Evolutionary conservation across 108 stramenopile species (phyloP).

Genomic region (Mayamaea pseudoterrestris): DNA sequence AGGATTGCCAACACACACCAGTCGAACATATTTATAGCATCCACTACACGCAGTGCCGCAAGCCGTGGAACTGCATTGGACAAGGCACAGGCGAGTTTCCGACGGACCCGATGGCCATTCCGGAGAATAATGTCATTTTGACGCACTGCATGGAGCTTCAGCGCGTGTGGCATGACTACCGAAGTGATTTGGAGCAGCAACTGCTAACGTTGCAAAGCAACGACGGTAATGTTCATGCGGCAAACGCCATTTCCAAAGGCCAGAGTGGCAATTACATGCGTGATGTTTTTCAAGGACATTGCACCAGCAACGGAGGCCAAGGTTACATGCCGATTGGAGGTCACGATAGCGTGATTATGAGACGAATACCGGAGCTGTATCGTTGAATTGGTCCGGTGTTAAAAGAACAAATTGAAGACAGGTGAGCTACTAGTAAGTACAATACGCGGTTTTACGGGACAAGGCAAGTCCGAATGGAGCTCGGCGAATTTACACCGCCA

Average conservation of each 20-base stretch:
- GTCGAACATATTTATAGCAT: slow-evolving; percentile 24
- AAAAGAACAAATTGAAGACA: too few species aligned
- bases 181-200: slow-evolving; percentile 36
- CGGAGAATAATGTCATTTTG: slow-evolving; percentile 18
- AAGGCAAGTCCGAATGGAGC: too few species aligned
- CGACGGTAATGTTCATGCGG: slow-evolving; percentile 2
- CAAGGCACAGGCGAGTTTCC: neutral
- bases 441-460: too few species aligned
- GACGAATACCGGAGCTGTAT: slow-evolving; percentile 18
- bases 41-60: slow-evolving; percentile 53
- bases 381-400: too few species aligned
- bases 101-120: slow-evolving; percentile 15
- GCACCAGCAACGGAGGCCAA: slow-evolving; percentile 17
- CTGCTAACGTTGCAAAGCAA: slow-evolving; percentile 19
- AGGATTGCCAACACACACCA: slow-evolving; percentile 37
- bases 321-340: slow-evolving; percentile 26
- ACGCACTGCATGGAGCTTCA: slow-evolving; percentile 42
- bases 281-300: slow-evolving; percentile 48
- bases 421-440: too few species aligned
- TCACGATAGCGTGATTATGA: slow-evolving; percentile 11
- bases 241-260: slow-evolving; percentile 14
- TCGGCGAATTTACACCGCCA: too few species aligned
- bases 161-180: slow-evolving; percentile 34
- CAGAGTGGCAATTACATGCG: slow-evolving; percentile 25
- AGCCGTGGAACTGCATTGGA: slow-evolving; percentile 47